Base-by-base conservation (phyloP, 495 filamentous ascomycete species). In the Parmelia sp. region DNA sequence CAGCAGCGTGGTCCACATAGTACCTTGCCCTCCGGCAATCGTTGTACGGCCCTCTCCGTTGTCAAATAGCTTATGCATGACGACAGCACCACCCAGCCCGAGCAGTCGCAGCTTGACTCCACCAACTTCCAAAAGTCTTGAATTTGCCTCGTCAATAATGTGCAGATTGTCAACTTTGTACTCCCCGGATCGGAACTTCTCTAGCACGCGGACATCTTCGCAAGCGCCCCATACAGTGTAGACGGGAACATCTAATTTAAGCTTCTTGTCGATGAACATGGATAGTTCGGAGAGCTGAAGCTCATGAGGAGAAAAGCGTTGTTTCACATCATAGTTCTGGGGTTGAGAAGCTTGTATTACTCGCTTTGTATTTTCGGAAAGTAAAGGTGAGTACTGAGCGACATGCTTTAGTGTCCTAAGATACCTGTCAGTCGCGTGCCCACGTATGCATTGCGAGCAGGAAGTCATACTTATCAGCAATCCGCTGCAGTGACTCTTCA, bases 21-120 rank as follows among this genome's bases (percentile, higher is more conserved):
- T 99, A 47, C 95, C 95, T 74, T 97, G 95, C 31, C 95, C 95
- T 71, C 95, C 95, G 31, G 95, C 94, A 74, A 99, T 97, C 0
- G 95, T 97, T 39, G 95, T 99, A 73, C 92, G 86, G 60, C 95
- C 95, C 71, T 99, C 95, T 36, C 95, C 95, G 70, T 97, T 99
- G 74, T 99, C 95, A 72, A 99, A 99, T 12, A 99, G 85, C 81
- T 99, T 99, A 80, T 99, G 95, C 95, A 99, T 99, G 33, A 99
- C 95, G 0, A 99, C 93, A 0, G 95, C 95, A 68, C 95, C 94
- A 60, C 95, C 95, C 58, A 99, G 76, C 60, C 95, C 95, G 27
- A 99, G 83, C 62, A 99, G 81, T 69, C 95, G 90, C 58, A 99
- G 86, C 84, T 96, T 97, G 25, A 99, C 89, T 63, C 95, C 94